Percentiles rank a stretch among this genome's conserved stretches.
Conservation (phyloP, 176 grass and related monocot species). For the Bolboschoenus planiculmis region DNA sequence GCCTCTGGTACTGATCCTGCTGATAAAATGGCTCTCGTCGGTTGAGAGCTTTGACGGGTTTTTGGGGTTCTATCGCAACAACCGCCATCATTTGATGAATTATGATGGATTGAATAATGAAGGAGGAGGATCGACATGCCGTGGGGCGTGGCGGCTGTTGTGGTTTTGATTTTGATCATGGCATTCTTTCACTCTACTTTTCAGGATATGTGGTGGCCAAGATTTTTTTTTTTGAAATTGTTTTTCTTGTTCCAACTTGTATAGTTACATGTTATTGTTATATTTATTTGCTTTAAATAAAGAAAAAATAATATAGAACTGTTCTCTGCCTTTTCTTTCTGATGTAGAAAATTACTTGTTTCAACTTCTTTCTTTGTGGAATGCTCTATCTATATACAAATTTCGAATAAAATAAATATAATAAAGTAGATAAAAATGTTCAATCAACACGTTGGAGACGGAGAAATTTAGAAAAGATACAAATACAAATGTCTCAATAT, state of each 20-base stretch:
- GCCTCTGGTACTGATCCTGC: no score
- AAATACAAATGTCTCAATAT: background rate
- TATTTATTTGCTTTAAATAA: background rate
- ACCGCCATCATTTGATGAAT: no score
- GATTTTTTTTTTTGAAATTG: background rate
- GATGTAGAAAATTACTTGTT: no score
- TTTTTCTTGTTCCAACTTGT: background rate
- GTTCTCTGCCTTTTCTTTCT: background rate
- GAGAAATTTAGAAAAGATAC: background rate
- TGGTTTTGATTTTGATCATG: conserved; percentile 63
- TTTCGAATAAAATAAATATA: background rate
- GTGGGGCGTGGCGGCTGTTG: conserved; percentile 63
- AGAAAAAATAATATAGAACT: background rate
- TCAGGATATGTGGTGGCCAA: conserved; percentile 70
- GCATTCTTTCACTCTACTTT: conserved; percentile 59
- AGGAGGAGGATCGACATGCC: conserved; percentile 43
- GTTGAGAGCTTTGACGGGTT: no score
- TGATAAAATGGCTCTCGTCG: no score
- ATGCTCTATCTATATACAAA: background rate
- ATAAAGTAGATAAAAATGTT: background rate
- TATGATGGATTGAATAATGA: no score
- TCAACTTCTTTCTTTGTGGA: background rate
- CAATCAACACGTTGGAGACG: background rate
- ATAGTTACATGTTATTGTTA: background rate
- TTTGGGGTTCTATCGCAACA: no score